A percentile compares a stretch with the other conserved stretches of the same genome.
Evolutionary conservation across 345 rosid species (phyloP).

Genomic region (Dimocarpus longan): DNA sequence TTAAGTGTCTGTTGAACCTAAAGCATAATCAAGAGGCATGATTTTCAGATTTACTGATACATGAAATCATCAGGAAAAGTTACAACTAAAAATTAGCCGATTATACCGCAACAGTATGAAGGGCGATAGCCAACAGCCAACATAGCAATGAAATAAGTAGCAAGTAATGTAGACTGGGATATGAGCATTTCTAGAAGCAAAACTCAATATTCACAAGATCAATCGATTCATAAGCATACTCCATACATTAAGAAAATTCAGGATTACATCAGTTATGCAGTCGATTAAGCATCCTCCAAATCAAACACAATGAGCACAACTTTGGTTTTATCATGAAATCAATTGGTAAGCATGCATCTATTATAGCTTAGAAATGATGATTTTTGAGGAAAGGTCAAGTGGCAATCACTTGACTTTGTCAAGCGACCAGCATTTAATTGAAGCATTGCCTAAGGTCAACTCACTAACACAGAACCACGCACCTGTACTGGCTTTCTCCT

Average conservation of each 20-base stretch:
- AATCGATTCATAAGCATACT: not conserved
- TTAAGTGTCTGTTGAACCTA: slow-evolving; percentile 1
- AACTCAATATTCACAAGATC: not conserved
- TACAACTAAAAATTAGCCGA: not conserved
- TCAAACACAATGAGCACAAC: not conserved
- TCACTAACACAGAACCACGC: slow-evolving; percentile 12
- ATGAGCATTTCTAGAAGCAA: not conserved
- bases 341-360: slow-evolving; percentile 1
- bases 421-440: slow-evolving; percentile 11
- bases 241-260: not conserved
- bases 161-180: not conserved
- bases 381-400: not conserved
- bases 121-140: not conserved
- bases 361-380: not conserved
- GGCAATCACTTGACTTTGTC: slow-evolving; percentile 16
- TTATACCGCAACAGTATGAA: not conserved
- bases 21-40: not conserved
- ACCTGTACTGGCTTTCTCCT: slow-evolving; percentile 98
- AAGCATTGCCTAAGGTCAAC: slow-evolving; percentile 5
- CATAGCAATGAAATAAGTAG: not conserved
- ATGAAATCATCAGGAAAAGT: not conserved
- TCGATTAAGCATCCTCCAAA: not conserved
- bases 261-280: not conserved
- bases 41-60: slow-evolving; percentile 1
- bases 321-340: not conserved